These are phyloP conservation scores for Lentinula sp. DNA, from an alignment of 768 basidiomycete species.

Conservation along the genomic window DNA sequence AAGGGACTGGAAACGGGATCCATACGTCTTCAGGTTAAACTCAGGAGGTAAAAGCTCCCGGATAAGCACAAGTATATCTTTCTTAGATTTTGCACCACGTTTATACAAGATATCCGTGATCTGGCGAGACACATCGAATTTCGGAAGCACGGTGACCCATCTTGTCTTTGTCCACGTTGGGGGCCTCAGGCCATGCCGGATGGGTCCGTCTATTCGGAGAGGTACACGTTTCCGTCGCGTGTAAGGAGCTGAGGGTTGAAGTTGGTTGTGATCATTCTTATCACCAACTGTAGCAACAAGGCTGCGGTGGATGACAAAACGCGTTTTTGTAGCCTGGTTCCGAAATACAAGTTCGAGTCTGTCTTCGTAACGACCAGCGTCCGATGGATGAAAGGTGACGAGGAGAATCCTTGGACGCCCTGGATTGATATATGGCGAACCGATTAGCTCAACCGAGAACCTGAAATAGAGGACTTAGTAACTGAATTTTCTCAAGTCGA, in stretches of 20 bases:
- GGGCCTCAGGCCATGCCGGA: conserved; percentile 30
- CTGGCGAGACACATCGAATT: conserved; percentile 23
- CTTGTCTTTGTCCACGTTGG: conserved; percentile 30
- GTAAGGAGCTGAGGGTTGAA: conserved; percentile 42
- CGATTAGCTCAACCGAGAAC: conserved; percentile 26
- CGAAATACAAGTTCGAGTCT: conserved; percentile 41
- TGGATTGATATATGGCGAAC: conserved; percentile 14
- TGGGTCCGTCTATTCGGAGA: conserved; percentile 20
- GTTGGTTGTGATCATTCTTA: conserved; percentile 38
- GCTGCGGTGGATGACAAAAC: conserved; percentile 42
- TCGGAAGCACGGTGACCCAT: conserved; percentile 26
- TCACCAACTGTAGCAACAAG: conserved; percentile 43
- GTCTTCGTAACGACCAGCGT: conserved; percentile 40
- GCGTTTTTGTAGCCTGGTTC: conserved; percentile 21
- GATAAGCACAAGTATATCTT: conserved; percentile 16
- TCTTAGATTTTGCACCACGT: conserved; percentile 9
- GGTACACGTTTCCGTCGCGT: conserved; percentile 18
- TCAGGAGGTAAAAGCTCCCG: conserved; percentile 28
- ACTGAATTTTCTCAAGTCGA: neutral
- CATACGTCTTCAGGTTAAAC: conserved; percentile 34
- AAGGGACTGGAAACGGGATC: conserved; percentile 35
- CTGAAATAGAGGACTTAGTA: conserved; percentile 12
- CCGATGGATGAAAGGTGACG: conserved; percentile 26
- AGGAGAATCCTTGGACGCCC: conserved; percentile 19
- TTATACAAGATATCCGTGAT: conserved; percentile 26